Evolutionary conservation across 768 basidiomycete genomes (phyloP), one percentile per base, ranked within the genome.

Genomic region (Cubamyces sp.): DNA sequence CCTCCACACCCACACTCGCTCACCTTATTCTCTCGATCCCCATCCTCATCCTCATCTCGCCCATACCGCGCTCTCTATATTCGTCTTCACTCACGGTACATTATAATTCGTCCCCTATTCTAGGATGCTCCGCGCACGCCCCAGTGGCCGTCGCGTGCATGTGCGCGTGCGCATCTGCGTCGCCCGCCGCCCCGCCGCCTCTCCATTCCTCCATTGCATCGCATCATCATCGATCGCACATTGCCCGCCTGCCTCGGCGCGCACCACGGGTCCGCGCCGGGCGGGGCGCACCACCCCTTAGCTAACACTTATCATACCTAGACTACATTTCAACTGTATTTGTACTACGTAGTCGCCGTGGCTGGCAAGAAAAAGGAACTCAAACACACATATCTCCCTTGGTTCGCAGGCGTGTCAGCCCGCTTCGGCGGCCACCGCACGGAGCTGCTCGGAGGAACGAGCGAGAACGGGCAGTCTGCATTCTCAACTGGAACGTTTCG

Each of bases 41-140:
- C 34, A 34, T 54, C 42, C 57, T 58, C 70, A 56, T 60, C 62
- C 23, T 50, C 70, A 48, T 49, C n/a, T 48, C 65, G 66, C 57
- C 63, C 66, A 66, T 66, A 54, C 68, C 54, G 51, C 67, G 64
- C 69, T 62, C 63, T 66, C 54, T 62, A 55, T 72, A 54, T 66
- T 68, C 58, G 43, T 68, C 66, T 53, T 58, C 64, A 40, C 40
- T 45, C 64, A 55, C 39, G 47, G 63, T 67, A 68, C 54, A 59
- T 58, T 68, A 64, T 60, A 63, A 57, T 61, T 64, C 54, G 53
- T 28, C 53, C 53, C 40, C 51, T 66, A 63, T 64, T 65, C 57
- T 42, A 25, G 7, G 18, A 21, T 58, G 48, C 37, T 46, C n/a
- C 37, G 52, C 57, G 57, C 52, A 21, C 46, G 28, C 52, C 46